Base-by-base conservation (phyloP, 2,329 filamentous ascomycete species). In the Kalmusia sp. region DNA sequence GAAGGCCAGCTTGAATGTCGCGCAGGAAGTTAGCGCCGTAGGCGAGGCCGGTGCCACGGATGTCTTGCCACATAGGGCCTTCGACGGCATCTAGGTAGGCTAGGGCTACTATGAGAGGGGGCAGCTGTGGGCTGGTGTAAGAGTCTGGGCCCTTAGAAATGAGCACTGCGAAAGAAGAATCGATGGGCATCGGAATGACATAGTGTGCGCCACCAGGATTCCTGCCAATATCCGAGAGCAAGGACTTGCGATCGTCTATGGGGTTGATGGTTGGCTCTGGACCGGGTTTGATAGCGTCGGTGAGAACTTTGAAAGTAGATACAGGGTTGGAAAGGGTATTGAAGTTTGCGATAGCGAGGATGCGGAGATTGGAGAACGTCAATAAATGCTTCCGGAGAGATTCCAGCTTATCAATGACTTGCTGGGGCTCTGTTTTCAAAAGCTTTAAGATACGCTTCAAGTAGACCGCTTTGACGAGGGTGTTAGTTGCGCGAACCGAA, bases 1-100 rank as follows among this genome's bases (percentile, higher is more conserved):
- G 78, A 44, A 90, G 85, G 2, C 93, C 95, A 1, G 86, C 87
- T 67, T 95, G 91, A 24, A 91, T 79, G 67, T 91, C 89, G 39
- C 90, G 87, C 38, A 83, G 83, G 69, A 98, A 96, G 64, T 84
- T 86, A 1, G 90, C 88, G 48, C 93, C 93, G 69, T 99, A 99
- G 0, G 95, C 95, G 47, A 98, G 87, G 38, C 95, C 95, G 37
- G 91, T 95, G 51, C 95, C 95, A 40, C 95, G 91, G 43, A 98
- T 90, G 0, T 92, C 91, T 58, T 89, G 89, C 93, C 95, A 98
- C 27, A 99, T 85, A 0, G 95, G 95, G 0, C 95, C 95, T 75
- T 99, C 95, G 15, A 96, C 90, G 1, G 92, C 88, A 69, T 97
- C 93, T 55, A 99, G 88, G 70, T 97, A 98, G 17, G 92, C 87